Evolutionary conservation across 2,329 filamentous ascomycete species (phyloP).

Genomic region (Cladosporium sp.): DNA sequence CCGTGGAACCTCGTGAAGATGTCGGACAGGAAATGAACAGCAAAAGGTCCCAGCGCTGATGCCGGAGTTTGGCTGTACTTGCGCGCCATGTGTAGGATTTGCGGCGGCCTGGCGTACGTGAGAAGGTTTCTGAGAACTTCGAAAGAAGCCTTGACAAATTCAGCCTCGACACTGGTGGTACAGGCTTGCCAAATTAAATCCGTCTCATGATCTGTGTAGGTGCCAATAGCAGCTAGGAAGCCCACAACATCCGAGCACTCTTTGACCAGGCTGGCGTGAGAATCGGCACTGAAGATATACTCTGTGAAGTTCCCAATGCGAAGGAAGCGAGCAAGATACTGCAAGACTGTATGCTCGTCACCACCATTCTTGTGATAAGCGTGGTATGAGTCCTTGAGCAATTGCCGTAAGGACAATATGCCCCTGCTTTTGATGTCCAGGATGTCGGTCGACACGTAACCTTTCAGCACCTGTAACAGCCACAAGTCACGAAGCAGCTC

Average conservation of each 20-base stretch:
- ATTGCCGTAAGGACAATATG: slow-evolving; percentile 66
- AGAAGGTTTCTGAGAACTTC: slow-evolving; percentile 57
- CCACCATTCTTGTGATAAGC: slow-evolving; percentile 26
- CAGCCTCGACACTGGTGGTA: slow-evolving; percentile 73
- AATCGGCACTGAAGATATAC: slow-evolving; percentile 85
- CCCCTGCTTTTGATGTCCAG: slow-evolving; percentile 87
- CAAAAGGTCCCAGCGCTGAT: slow-evolving; percentile 21
- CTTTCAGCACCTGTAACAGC: slow-evolving; percentile 65
- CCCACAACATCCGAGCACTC: slow-evolving; percentile 80
- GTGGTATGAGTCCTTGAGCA: slow-evolving; percentile 65
- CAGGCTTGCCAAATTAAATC: slow-evolving; percentile 83
- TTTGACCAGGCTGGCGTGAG: slow-evolving; percentile 82
- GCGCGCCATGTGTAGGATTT: slow-evolving; percentile 62
- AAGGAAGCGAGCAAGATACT: slow-evolving; percentile 66
- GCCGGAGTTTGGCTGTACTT: slow-evolving; percentile 56
- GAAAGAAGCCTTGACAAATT: slow-evolving; percentile 76
- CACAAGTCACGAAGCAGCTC: slow-evolving; percentile 60
- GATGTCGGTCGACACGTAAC: slow-evolving; percentile 74
- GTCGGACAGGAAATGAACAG: slow-evolving; percentile 20
- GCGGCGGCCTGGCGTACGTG: slow-evolving; percentile 38
- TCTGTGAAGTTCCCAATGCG: slow-evolving; percentile 68
- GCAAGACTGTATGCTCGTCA: slow-evolving; percentile 51
- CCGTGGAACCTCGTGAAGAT: background rate
- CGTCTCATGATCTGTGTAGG: slow-evolving; percentile 67
- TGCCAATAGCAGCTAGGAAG: slow-evolving; percentile 75